Base-by-base conservation (phyloP, 768 basidiomycete genomes). In the Tricholomella constricta region DNA sequence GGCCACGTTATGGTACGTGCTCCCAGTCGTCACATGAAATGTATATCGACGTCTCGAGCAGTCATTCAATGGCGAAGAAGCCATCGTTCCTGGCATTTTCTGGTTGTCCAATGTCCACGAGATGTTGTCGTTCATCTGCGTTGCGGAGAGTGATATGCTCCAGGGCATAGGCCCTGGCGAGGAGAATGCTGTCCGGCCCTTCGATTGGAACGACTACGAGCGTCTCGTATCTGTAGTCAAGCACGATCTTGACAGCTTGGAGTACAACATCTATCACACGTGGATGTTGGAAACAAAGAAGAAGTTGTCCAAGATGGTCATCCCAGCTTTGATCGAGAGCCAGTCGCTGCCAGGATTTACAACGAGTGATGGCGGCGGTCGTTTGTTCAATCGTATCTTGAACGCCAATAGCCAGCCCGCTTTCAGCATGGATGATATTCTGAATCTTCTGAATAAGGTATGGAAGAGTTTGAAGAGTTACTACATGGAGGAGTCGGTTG, bases 31-130 rank as follows among this genome's bases (percentile, higher is more conserved):
- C 56, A 42, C 58, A 56, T 43, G 26, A 32, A 17, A 9, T 17
- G 10, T 27, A 15, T 42, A 22, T n/a, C 52, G 9, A 54, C 38
- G n/a, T 64, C 32, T 17, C 46, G 48, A 3, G 43, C 7, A 94
- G 91, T 91, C 89, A 12, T 97, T 93, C 77, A 80, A 81, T 12
- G 88, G 94, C 56, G 97, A 99, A 70, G 97, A 98, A 51, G 88
- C 94, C 14, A 93, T 99, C 55, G 77, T 95, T 32, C 97, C 97
- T 6, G 97, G 97, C 34, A 91, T 98, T 60, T 99, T 91, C 80
- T 99, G 97, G 97, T 78, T 99, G n/a, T 98, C 97, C 27, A 99
- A 99, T 63, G 95, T 99, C 32, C 97, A 99, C 69, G 97, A 99
- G 68, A 95, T 98, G 85, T 80, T 98, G 27, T 99, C 97, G 5